Base-by-base conservation (phyloP, 192 early-diverging fungal genomes). In the Coemansia sp. region DNA sequence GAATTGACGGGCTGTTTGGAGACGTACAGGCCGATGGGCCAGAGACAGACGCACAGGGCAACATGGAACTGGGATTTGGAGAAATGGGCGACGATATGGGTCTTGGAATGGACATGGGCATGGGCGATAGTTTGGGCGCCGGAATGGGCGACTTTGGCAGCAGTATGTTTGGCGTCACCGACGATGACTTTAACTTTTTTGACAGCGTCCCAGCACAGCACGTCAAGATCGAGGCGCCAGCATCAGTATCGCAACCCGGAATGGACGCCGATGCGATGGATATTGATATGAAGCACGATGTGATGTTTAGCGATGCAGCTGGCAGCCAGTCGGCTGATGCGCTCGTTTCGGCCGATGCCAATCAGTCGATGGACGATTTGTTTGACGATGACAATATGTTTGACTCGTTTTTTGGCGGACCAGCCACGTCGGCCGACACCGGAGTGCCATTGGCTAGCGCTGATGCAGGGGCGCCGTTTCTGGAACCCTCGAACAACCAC, bases 181-280 rank as follows among this genome's bases (percentile, higher is more conserved):
- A 80, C 47, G 77, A 80, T 43, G 77, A 80, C 62, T 80, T 80
- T 65, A 74, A 57, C 53, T 80, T 80, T 39, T 80, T 80, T 14
- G 77, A 80, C 62, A 71, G 43, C n/a, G 66, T 68, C 9, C 72
- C 77, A 6, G 11, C 75, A 7, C 65, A 67, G n/a, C 75, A 68
- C 27, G 57, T 56, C 14, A 70, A 71, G 25, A 9, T 35, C 0
- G 66, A 56, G 2, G 6, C 37, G 4, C 23, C 16, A 35, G 19
- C 37, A 22, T 6, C 37, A n/a, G 8, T 26, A 0, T 16, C 51
- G 23, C 51, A 53, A 12, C 51, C 51, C 2, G 19, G 4, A 11
- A 17, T 11, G 23, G 6, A 35, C 8, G 35, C 52, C 4, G 56
- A 62, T 10, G 48, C 63, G 3, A 59, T 65, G 63, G 63, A 43